phyloP scores from a whole-genome alignment of 768 basidiomycete species.

The Daedalea quercina region DNA sequence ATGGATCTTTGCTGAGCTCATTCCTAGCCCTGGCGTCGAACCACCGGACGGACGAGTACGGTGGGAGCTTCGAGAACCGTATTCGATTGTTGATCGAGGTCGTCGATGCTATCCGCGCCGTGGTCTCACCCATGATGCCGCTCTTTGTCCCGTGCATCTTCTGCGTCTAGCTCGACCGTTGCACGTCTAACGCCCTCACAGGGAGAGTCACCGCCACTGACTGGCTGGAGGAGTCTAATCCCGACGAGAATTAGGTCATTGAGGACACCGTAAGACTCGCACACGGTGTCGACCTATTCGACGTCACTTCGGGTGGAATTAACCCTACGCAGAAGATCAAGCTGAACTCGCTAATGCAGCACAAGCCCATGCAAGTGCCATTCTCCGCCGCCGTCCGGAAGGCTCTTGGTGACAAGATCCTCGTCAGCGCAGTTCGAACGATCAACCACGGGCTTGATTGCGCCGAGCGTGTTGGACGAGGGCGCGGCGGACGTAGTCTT shows the following conservation, averaged over 20 bases:
- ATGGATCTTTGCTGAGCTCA: slow-evolving; percentile 28
- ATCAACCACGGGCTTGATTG: slow-evolving; percentile 50
- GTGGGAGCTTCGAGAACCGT: slow-evolving; percentile 41
- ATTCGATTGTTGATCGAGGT: slow-evolving; percentile 54
- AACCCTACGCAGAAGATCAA: slow-evolving; percentile 40
- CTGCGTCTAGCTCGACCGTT: neutral
- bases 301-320: slow-evolving; percentile 40
- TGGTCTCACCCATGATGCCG: slow-evolving; percentile 55
- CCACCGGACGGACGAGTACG: slow-evolving; percentile 39
- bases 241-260: slow-evolving; percentile 57
- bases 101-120: slow-evolving; percentile 52
- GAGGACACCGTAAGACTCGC: slow-evolving; percentile 62
- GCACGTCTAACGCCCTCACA: neutral
- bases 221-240: slow-evolving; percentile 56
- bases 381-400: slow-evolving; percentile 31
- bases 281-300: slow-evolving; percentile 72
- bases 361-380: slow-evolving; percentile 12
- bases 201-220: slow-evolving; percentile 34
- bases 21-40: slow-evolving; percentile 31
- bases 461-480: slow-evolving; percentile 52
- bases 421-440: slow-evolving; percentile 51
- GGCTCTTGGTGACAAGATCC: slow-evolving; percentile 33
- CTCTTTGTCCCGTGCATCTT: slow-evolving; percentile 58
- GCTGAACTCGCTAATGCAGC: neutral
- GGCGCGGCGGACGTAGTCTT: slow-evolving; percentile 45